Base-by-base conservation (phyloP, 2,329 filamentous ascomycete genomes). In the Metarhizium humberi region DNA sequence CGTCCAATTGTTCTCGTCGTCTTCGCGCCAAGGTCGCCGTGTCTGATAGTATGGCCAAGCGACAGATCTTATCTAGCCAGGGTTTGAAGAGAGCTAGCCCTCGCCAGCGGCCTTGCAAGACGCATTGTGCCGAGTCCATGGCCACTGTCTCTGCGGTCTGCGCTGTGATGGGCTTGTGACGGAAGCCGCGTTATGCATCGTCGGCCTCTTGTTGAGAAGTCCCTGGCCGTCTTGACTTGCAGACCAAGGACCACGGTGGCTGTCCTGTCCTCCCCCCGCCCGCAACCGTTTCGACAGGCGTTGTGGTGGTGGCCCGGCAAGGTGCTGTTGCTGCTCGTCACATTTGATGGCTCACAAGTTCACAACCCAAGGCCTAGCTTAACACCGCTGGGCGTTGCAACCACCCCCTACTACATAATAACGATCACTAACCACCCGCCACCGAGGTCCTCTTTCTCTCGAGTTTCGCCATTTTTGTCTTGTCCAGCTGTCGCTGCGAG, bases 321-420 rank as follows among this genome's bases (percentile, higher is more conserved):
- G 20, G 25, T 48, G 25, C n/a, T 46, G 43, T 16, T n/a, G 20
- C 52, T 43, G 32, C 45, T 53, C 45, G 46, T 34, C 52, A 43
- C 43, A 48, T 48, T 16, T 4, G 43, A 53, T 46, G 40, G 40
- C 13, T 6, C 6, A 43, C 40, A 6, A 14, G 25, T 25, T 25
- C 25, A 25, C 25, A 25, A 25, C 25, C 25, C 45, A 10, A 29
- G 25, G 25, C 18, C 11, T 30, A 11, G 45, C 45, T 30, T 48
- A n/a, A 29, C 20, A n/a, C 14, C 25, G 13, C 13, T 48, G 45
- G 7, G 14, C 20, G 8, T 20, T 20, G n/a, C 42, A 47, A 38
- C 34, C 52, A 25, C 32, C 25, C 51, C 47, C 54, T 47, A 50
- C n/a, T 78, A 78, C 75, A 77, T 78, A 78, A 78, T 72, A 67